A percentile compares a stretch with the other conserved stretches of the same genome.
Conservation (phyloP, 805 yeast species). For the Candida corydali region DNA sequence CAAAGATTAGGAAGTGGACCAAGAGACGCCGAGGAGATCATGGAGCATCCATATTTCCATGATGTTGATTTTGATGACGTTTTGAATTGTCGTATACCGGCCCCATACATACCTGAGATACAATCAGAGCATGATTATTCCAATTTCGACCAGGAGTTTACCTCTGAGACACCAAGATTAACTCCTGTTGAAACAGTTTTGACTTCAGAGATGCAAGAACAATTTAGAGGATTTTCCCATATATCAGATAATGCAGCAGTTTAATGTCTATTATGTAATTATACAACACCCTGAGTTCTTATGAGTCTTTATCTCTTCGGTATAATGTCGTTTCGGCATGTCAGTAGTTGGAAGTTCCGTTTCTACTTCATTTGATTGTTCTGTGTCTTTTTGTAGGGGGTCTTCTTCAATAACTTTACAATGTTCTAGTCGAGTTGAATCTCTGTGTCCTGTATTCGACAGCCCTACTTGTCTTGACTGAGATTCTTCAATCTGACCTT, state of each 20-base stretch:
- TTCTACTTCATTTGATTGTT: too few species aligned
- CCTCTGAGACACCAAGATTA: slow-evolving; percentile 88
- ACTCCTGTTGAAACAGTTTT: slow-evolving; percentile 91
- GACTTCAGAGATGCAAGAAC: slow-evolving; percentile 87
- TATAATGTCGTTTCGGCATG: slow-evolving; percentile 4
- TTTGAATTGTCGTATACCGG: slow-evolving; percentile 61
- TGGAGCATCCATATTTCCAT: slow-evolving; percentile 91
- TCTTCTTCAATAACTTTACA: not conserved
- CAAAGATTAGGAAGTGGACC: slow-evolving; percentile 83
- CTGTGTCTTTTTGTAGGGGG: not conserved
- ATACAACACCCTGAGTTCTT: slow-evolving; percentile 16
- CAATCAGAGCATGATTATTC: slow-evolving; percentile 86
- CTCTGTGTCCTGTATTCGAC: too few species aligned
- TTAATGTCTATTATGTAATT: slow-evolving; percentile 14
- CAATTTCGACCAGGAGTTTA: slow-evolving; percentile 91
- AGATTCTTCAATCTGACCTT: not conserved
- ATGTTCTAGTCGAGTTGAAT: not conserved
- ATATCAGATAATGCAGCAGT: slow-evolving; percentile 57
- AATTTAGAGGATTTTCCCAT: slow-evolving; percentile 95
- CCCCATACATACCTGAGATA: slow-evolving; percentile 89
- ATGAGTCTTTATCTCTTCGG: slow-evolving; percentile 1
- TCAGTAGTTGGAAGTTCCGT: too few species aligned
- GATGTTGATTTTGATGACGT: slow-evolving; percentile 90
- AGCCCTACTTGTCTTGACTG: not conserved
- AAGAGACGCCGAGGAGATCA: slow-evolving; percentile 86